Percentiles rank a stretch among this genome's conserved stretches.
Conservation (phyloP, 1,284 basidiomycete genomes). For the Fomes fomentarius region DNA sequence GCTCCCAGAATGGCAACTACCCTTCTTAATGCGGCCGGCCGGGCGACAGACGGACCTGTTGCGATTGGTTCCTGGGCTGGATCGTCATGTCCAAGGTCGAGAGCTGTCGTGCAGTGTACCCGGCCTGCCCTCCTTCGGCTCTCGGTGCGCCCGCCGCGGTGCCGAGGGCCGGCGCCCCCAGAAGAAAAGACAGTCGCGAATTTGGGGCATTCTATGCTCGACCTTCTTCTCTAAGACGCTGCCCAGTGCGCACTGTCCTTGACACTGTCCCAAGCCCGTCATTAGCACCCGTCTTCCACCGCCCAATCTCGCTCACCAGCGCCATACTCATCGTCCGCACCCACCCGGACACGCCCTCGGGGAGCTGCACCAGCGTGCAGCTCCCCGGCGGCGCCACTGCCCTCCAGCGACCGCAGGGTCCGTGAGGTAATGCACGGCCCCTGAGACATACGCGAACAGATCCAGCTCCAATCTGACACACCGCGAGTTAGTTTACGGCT, state of each 20-base stretch:
- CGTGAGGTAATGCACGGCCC: constrained; percentile 11
- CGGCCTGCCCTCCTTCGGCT: too few relatives aligned
- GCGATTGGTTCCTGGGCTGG: too few relatives aligned
- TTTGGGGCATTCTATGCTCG: too few relatives aligned
- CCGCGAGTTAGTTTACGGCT: background rate
- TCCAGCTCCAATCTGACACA: constrained; percentile 20
- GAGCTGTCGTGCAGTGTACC: too few relatives aligned
- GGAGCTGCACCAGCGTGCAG: constrained; percentile 22
- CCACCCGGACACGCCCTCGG: background rate
- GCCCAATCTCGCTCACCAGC: constrained; percentile 22
- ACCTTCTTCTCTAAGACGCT: constrained; percentile 21
- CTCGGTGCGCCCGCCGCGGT: too few relatives aligned
- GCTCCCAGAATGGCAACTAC: too few relatives aligned
- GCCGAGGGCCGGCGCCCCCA: too few relatives aligned
- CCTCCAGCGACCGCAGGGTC: constrained; percentile 12
- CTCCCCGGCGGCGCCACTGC: constrained; percentile 23
- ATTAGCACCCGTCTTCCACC: constrained; percentile 29
- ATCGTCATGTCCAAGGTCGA: too few relatives aligned
- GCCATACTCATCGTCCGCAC: constrained; percentile 27
- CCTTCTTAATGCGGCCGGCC: too few relatives aligned
- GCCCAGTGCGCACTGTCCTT: constrained; percentile 18
- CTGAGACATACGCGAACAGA: constrained; percentile 20
- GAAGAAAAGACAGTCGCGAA: too few relatives aligned
- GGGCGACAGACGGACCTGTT: too few relatives aligned
- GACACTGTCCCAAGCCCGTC: constrained; percentile 29